These are phyloP conservation scores for Phytophthora macrochlamydospora DNA, from an alignment of 352 stramenopile species.

Conservation along the genomic window DNA sequence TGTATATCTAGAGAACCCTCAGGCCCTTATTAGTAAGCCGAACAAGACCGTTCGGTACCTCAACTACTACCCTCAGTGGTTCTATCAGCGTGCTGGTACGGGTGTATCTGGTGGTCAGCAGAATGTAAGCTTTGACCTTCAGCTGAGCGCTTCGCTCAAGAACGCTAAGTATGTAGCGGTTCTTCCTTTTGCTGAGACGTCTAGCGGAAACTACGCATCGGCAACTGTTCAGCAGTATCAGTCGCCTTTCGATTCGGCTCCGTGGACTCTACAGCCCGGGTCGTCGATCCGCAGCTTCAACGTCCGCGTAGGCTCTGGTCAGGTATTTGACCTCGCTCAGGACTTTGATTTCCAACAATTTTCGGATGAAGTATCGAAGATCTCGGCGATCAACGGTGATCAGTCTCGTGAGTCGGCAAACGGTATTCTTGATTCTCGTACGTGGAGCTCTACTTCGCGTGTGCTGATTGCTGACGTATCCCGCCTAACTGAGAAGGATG, in stretches of 20 bases:
- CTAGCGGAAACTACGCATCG: neutral
- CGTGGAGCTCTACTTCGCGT: constrained; percentile 20
- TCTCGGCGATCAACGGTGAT: constrained; percentile 30
- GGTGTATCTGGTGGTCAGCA: neutral
- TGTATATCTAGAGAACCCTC: neutral
- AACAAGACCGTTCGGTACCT: neutral
- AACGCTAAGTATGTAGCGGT: neutral
- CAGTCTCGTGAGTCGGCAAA: constrained; percentile 19
- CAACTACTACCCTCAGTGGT: neutral
- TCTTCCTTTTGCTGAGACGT: neutral
- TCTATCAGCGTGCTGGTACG: neutral
- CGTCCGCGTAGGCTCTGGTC: constrained; percentile 13
- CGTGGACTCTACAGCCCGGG: constrained; percentile 16
- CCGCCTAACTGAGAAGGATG: constrained; percentile 17
- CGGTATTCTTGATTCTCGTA: constrained; percentile 30
- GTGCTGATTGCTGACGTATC: constrained; percentile 20
- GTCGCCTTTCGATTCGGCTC: constrained; percentile 5
- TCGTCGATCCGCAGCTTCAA: constrained; percentile 18
- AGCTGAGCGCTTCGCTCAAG: neutral
- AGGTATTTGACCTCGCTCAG: constrained; percentile 25
- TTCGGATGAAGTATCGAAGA: constrained; percentile 22
- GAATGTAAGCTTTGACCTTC: neutral
- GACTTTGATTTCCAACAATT: constrained; percentile 30
- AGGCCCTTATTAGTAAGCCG: neutral
- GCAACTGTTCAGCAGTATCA: constrained; percentile 13